Percentiles rank a stretch among this genome's conserved stretches.
Conservation (phyloP, 2,329 filamentous ascomycete genomes). For the Talaromyces atroroseus region DNA sequence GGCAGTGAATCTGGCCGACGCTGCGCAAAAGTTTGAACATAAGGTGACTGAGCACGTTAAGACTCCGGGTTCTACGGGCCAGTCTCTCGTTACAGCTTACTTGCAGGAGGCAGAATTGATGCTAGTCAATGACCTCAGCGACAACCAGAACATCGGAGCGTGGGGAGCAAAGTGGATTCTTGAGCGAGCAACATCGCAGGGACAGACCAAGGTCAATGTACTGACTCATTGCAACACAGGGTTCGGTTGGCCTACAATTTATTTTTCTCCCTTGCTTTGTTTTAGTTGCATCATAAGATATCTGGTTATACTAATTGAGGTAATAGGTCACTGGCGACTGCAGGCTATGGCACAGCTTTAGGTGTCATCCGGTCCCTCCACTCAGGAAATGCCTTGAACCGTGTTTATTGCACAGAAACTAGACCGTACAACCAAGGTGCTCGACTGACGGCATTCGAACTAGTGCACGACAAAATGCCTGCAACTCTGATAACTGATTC, state of each 20-base stretch:
- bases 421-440: slow-evolving; percentile 97
- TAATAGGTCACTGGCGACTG: slow-evolving; percentile 77
- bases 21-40: slow-evolving; percentile 70
- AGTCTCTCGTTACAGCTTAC: slow-evolving; percentile 62
- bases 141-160: slow-evolving; percentile 80
- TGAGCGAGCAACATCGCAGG: slow-evolving; percentile 47
- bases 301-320: slow-evolving; percentile 3
- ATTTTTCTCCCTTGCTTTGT: neutral
- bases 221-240: slow-evolving; percentile 98
- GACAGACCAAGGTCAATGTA: slow-evolving; percentile 63
- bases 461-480: slow-evolving; percentile 89
- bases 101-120: slow-evolving; percentile 79
- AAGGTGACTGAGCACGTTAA: slow-evolving; percentile 48
- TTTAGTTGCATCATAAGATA: neutral
- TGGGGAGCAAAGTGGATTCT: slow-evolving; percentile 80
- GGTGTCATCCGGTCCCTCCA: slow-evolving; percentile 86
- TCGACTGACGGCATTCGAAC: slow-evolving; percentile 87
- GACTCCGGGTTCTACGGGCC: slow-evolving; percentile 29
- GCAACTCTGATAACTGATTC: slow-evolving; percentile 91
- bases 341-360: slow-evolving; percentile 93
- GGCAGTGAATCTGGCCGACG: slow-evolving; percentile 90
- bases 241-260: slow-evolving; percentile 38
- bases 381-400: slow-evolving; percentile 59
- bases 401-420: slow-evolving; percentile 95
- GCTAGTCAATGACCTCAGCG: slow-evolving; percentile 76